phyloP scores from a whole-genome alignment of 257 asterid genomes.

The Leptodermis oblonga region DNA sequence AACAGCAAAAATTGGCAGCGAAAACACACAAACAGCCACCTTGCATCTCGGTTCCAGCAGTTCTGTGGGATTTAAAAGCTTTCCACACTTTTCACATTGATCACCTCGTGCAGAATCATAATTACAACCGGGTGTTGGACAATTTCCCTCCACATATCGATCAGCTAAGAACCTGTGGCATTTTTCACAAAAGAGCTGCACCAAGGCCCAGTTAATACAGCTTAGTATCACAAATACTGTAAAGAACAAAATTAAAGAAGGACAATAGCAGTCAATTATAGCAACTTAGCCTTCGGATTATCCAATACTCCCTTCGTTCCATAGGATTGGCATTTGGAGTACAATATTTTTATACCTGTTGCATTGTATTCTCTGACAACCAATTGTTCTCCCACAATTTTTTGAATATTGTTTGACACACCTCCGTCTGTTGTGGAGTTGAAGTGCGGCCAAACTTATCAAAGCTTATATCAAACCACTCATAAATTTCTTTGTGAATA shows the following conservation, averaged over 20 bases:
- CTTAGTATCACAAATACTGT: conserved; percentile 4
- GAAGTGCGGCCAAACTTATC: conserved; percentile 95
- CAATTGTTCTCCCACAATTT: conserved; percentile 62
- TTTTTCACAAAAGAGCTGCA: conserved; percentile 71
- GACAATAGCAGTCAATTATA: not conserved
- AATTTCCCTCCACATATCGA: conserved; percentile 79
- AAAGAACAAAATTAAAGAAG: not conserved
- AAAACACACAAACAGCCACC: conserved; percentile 33
- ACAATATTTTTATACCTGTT: conserved; percentile 48
- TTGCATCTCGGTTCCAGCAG: conserved; percentile 83
- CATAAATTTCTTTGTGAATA: conserved; percentile 68
- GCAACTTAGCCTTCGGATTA: not conserved
- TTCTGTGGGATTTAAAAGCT: conserved; percentile 92
- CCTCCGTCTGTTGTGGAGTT: conserved; percentile 79
- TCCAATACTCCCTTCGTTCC: too few relatives aligned
- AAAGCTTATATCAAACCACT: conserved; percentile 80
- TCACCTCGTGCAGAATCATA: conserved; percentile 93
- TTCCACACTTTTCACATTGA: conserved; percentile 85
- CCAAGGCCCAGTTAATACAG: conserved; percentile 14
- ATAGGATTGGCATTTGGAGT: too few relatives aligned
- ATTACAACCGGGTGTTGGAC: conserved; percentile 77
- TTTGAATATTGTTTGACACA: conserved; percentile 80
- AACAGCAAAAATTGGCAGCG: not conserved
- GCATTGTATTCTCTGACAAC: conserved; percentile 80
- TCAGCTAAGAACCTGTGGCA: conserved; percentile 81